Evolutionary conservation across 805 yeast species (phyloP), one percentile per base, ranked within the genome.

Genomic region (Ascoidea rubescens): DNA sequence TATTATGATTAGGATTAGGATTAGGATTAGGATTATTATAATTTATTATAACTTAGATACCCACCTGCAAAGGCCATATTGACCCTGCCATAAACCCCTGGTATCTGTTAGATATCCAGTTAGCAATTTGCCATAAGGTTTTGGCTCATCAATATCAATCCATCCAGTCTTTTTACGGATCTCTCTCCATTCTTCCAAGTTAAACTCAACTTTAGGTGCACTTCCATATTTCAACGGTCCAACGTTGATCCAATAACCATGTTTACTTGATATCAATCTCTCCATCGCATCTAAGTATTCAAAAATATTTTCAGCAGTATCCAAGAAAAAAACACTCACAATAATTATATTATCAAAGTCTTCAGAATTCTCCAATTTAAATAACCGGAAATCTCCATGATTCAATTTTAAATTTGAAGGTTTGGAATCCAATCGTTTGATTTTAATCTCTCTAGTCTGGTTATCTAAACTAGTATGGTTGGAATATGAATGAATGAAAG

Each of bases 191-290:
- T 90, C 97, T n/a, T 83, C 82, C 12, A 77, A 69, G 45, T 80
- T 81, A 33, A 88, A 68, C 63, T 90, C 96, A 33, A 82, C 79
- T 62, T 76, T 71, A 49, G 96, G 81, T 51, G 89, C 85, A 2
- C 88, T 79, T 0, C 97, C 97, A 71, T 93, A 91, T 64, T 90
- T 85, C 55, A 93, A 71, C 0, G 99, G 99, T 0, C 99, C 99
- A 12, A 81, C 72, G 62, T 93, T 91, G 56, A 91, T 78, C 98
- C 98, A 91, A 46, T 74, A 71, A 0, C 87, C 82, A 4, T 73
- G 73, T 14, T 68, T 69, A 6, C 68, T 70, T 6, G 60, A 60
- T 8, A 71, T 66, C 43, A 82, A 59, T 8, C 64, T 59, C 52
- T 75, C 75, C 44, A 91, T 80, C 0, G 83, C 67, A 51, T 83